Evolutionary conservation across 2,329 filamentous ascomycete genomes (phyloP).

Genomic region (Sclerotinia trifoliorum): DNA sequence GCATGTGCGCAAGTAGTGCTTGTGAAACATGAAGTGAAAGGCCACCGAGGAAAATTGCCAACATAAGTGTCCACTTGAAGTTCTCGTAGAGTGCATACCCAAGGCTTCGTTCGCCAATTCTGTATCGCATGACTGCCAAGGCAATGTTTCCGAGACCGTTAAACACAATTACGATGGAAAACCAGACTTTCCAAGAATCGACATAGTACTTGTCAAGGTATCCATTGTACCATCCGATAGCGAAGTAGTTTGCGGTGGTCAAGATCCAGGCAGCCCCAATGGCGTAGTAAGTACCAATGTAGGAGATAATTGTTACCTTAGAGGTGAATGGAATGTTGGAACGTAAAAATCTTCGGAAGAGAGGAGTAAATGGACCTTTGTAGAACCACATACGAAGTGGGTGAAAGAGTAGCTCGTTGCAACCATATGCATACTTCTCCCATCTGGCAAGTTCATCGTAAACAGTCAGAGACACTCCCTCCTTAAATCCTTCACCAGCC

Average conservation of each 20-base stretch:
- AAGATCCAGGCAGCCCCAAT: constrained; percentile 74
- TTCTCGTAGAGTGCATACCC: constrained; percentile 58
- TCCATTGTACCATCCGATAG: constrained; percentile 73
- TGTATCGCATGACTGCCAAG: constrained; percentile 71
- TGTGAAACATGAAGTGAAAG: constrained; percentile 78
- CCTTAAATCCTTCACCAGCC: constrained; percentile 75
- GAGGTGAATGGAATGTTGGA: constrained; percentile 73
- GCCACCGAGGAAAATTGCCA: constrained; percentile 80
- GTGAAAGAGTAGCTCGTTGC: constrained; percentile 79
- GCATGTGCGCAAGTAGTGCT: constrained; percentile 78
- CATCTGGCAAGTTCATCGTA: constrained; percentile 82
- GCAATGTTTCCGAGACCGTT: constrained; percentile 71
- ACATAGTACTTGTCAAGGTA: constrained; percentile 79
- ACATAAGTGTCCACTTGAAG: constrained; percentile 71
- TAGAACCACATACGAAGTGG: constrained; percentile 71
- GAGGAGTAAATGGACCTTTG: constrained; percentile 73
- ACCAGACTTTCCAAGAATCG: constrained; percentile 77
- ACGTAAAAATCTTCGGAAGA: constrained; percentile 72
- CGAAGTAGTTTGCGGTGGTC: constrained; percentile 71
- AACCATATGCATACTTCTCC: constrained; percentile 86
- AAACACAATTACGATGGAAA: constrained; percentile 77
- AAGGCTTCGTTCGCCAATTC: constrained; percentile 62
- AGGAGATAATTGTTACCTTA: constrained; percentile 73
- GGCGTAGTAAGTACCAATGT: constrained; percentile 79
- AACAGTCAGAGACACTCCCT: constrained; percentile 79